Evolutionary conservation across 768 basidiomycete species (phyloP).

Genomic region (Macrolepiota fuliginosa): DNA sequence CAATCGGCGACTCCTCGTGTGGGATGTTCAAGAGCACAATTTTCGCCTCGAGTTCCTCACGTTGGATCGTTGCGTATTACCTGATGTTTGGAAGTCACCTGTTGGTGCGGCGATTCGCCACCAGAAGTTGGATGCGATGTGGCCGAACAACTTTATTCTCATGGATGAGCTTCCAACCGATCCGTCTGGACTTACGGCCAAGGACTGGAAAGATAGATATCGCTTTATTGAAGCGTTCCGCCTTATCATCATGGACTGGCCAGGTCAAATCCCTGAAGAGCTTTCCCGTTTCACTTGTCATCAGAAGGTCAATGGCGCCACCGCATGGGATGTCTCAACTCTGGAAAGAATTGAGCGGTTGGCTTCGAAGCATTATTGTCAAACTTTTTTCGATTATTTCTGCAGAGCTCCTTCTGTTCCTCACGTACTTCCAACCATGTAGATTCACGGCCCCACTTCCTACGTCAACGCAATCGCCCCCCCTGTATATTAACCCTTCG

Average conservation of each 20-base stretch:
- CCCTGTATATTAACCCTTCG: background rate
- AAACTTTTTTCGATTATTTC: background rate
- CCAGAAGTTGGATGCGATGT: slow-evolving; percentile 3
- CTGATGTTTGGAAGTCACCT: background rate
- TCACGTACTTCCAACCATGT: background rate
- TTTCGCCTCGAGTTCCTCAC: slow-evolving; percentile 14
- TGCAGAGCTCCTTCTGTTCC: background rate
- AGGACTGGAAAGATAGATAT: background rate
- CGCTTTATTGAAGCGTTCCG: slow-evolving; percentile 11
- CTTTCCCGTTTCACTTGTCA: background rate
- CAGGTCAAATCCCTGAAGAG: background rate
- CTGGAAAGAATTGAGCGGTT: background rate
- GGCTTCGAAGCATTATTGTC: background rate
- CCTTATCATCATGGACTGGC: background rate
- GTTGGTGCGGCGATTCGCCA: background rate
- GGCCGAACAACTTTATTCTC: background rate
- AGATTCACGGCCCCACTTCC: too few species aligned
- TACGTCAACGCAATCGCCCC: background rate
- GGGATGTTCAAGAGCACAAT: slow-evolving; percentile 17
- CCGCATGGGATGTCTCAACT: background rate
- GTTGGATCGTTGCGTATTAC: slow-evolving; percentile 10
- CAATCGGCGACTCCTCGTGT: background rate
- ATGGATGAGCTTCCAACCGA: background rate
- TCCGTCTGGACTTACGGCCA: background rate
- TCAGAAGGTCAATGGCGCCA: background rate